A percentile compares a stretch with the other conserved stretches of the same genome.
Conservation (phyloP, 768 basidiomycete genomes). For the Psilocybe cubensis region DNA sequence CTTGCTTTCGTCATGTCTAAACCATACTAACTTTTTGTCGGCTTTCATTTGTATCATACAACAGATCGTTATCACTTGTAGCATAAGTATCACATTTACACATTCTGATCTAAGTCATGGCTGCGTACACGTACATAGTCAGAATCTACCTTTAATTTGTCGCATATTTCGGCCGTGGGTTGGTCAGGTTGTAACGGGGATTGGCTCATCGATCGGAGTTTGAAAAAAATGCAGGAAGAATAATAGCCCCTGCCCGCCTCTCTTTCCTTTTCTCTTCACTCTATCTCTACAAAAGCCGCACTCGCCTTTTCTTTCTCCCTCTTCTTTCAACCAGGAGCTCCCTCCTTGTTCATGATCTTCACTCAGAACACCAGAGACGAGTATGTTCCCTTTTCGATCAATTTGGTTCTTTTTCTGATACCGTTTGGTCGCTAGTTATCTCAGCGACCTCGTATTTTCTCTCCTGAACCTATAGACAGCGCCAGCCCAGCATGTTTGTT, state of each 20-base stretch:
- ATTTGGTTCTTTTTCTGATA: not conserved
- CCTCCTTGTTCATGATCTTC: constrained; percentile 69
- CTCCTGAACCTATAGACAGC: constrained; percentile 49
- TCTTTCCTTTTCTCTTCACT: constrained; percentile 13
- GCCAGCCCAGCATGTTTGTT: constrained; percentile 50
- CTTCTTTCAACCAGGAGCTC: constrained; percentile 21
- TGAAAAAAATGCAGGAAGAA: constrained; percentile 16
- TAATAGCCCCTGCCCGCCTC: not conserved
- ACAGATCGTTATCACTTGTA: constrained; percentile 8
- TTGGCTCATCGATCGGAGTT: constrained; percentile 20
- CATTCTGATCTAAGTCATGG: not conserved
- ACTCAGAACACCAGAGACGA: constrained; percentile 90
- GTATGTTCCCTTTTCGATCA: constrained; percentile 42
- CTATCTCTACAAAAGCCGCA: constrained; percentile 8
- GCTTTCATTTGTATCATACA: constrained; percentile 16
- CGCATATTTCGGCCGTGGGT: constrained; percentile 11
- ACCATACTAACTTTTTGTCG: constrained; percentile 17
- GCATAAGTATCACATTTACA: no score
- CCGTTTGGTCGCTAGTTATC: constrained; percentile 55
- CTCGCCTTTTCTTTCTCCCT: constrained; percentile 13
- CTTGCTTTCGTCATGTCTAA: constrained; percentile 4
- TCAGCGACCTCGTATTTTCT: constrained; percentile 90
- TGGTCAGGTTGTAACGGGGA: constrained; percentile 1
- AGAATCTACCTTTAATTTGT: not conserved
- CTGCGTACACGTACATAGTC: constrained; percentile 3